Conservation (phyloP, 306 rosid species). For the Adenanthera pavonina region DNA sequence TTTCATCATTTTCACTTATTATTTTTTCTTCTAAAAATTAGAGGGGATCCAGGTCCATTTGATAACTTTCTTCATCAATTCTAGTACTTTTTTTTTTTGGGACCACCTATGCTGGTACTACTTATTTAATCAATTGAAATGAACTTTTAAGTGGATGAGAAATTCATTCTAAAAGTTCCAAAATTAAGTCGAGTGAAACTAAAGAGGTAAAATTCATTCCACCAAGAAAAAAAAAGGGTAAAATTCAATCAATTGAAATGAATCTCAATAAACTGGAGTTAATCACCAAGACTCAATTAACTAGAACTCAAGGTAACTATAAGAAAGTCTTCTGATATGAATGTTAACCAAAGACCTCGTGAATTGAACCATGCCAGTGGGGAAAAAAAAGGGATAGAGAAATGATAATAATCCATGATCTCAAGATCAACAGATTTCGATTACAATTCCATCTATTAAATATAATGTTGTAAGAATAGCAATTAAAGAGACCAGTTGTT, state of each 20-base stretch:
- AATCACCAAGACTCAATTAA: background rate
- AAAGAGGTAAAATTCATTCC: background rate
- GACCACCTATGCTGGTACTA: no score
- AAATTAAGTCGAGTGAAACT: background rate
- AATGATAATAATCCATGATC: no score
- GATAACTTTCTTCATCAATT: no score
- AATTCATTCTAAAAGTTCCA: background rate
- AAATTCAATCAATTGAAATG: background rate
- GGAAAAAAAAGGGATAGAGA: no score
- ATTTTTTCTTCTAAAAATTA: no score
- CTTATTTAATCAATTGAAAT: no score
- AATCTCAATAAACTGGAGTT: background rate
- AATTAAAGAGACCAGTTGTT: background rate
- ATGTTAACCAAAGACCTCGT: background rate
- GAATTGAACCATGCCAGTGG: no score
- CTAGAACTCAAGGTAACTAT: no score
- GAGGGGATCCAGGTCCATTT: no score
- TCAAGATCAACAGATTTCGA: background rate
- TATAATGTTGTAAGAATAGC: background rate
- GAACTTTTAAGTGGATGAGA: background rate
- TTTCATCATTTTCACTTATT: no score
- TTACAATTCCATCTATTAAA: no score
- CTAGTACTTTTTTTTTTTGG: no score
- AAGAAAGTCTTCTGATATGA: background rate
- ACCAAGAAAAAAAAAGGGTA: background rate